Base-by-base conservation (phyloP, 345 rosid species). In the Arabis alpina region DNA sequence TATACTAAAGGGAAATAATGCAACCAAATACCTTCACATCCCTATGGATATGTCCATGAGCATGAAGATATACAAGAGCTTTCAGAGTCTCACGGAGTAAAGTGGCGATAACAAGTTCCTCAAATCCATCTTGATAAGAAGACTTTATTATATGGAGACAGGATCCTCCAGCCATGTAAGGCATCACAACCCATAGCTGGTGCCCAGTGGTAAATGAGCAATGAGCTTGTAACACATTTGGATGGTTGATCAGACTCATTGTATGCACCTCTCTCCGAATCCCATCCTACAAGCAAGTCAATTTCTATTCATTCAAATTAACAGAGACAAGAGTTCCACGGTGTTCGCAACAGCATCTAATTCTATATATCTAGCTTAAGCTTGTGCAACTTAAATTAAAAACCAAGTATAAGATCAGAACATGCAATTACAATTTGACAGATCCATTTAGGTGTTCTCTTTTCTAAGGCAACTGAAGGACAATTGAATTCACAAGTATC, bases 111-210 rank as follows among this genome's bases (percentile, higher is more conserved):
- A 89, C 96, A 82, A 88, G 88, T 77, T 94, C 97, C 61, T 94
- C 99, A 80, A 94, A 94, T 79, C 99, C 97, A 68, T 89, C 99
- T 32, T 79, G 85, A 80, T 64, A 82, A 55, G 92, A 68, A 53
- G 90, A 87, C 81, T 93, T 89, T 83, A 94, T 94, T 61, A 91
- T 86, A 79, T 91, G 99, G 72, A 94, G 86, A 84, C 97, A 94
- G 51, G 99, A 94, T 57, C 99, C 99, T 52, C 95, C 96, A 58
- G 89, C 89, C 99, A 94, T 94, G 86, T 87, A 94, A 4, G 99
- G 97, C 99, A 94, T 94, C 80, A 94, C 99, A 78, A 89, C 93
- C 99, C 99, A 94, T 68, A 94, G 99, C 77, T 75, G 76, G 40
- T 86, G 88, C 57, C 87, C 89, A 39, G 93, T 8, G 30, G 93